phyloP scores from a whole-genome alignment of 495 filamentous ascomycete species.

The Penicillium flavigenum region DNA sequence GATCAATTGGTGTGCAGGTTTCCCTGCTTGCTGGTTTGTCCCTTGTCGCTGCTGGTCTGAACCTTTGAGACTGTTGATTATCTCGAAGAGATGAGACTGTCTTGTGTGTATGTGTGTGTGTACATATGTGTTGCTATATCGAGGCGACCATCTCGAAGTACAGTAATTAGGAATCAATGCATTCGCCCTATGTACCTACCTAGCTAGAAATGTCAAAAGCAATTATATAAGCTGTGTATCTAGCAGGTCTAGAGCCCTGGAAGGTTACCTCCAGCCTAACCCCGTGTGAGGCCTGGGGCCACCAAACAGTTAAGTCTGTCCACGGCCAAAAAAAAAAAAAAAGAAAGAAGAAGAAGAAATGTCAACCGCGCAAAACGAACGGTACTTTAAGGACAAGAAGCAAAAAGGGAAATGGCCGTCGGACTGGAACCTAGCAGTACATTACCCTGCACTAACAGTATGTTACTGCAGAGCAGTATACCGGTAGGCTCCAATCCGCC shows the following conservation, averaged over 20 bases:
- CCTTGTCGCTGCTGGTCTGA: background rate
- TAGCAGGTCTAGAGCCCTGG: no score
- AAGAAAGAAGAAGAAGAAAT: background rate
- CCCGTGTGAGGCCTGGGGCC: no score
- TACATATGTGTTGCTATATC: background rate
- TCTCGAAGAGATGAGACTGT: no score
- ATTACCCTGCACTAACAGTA: background rate
- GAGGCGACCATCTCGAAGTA: background rate
- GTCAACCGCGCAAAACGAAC: background rate
- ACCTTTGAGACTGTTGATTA: background rate
- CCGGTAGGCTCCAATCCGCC: background rate
- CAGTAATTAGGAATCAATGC: no score
- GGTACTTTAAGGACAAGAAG: background rate
- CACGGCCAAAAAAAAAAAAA: background rate
- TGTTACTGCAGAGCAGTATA: background rate
- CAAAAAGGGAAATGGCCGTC: background rate
- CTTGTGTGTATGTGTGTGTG: background rate
- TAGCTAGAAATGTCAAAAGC: no score
- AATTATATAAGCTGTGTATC: no score
- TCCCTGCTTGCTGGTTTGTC: slow-evolving; percentile 6
- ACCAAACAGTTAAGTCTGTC: background rate
- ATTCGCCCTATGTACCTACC: no score
- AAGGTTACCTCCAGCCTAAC: no score
- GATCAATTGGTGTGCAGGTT: background rate
- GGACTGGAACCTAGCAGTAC: background rate